A percentile compares a stretch with the other conserved stretches of the same genome.
These are phyloP conservation scores for Naematelia encephala DNA, from an alignment of 768 basidiomycete species.

Conservation along the genomic window DNA sequence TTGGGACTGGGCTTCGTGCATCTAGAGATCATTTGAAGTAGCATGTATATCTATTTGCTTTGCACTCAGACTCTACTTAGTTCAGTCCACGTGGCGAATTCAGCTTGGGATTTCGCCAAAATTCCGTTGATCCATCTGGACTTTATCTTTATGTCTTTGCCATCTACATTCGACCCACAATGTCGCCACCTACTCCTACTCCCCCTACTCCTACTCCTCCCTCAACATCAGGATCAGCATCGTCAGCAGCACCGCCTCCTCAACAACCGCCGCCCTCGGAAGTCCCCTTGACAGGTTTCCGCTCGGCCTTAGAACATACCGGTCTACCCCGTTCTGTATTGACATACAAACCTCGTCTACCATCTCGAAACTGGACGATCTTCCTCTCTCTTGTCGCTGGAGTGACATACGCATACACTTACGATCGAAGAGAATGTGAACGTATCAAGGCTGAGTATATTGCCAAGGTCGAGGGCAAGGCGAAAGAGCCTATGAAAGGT, in stretches of 20 bases:
- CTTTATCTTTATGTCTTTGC: neutral
- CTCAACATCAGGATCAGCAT: constrained; percentile 1
- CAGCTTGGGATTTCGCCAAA: no score
- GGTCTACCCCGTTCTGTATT: constrained; percentile 71
- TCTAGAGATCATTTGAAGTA: no score
- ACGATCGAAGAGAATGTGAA: constrained; percentile 81
- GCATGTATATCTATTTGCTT: no score
- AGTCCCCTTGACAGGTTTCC: constrained; percentile 34
- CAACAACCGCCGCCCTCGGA: constrained; percentile 19
- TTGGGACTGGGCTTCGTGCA: no score
- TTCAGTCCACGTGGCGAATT: no score
- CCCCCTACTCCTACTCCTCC: constrained; percentile 8
- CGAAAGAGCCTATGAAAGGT: constrained; percentile 62
- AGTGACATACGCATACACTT: constrained; percentile 68
- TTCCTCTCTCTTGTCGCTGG: constrained; percentile 76
- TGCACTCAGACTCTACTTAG: no score
- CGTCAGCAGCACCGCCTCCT: constrained; percentile 4
- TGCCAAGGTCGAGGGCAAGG: constrained; percentile 72
- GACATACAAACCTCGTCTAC: constrained; percentile 76
- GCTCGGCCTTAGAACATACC: constrained; percentile 51
- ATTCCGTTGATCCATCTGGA: neutral
- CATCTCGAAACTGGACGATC: constrained; percentile 90
- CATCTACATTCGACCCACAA: neutral
- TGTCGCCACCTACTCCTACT: constrained; percentile 7
- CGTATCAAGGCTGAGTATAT: constrained; percentile 72